Evolutionary conservation across 768 basidiomycete genomes (phyloP), one percentile per base, ranked within the genome.

Genomic region (Hericium alpestre): DNA sequence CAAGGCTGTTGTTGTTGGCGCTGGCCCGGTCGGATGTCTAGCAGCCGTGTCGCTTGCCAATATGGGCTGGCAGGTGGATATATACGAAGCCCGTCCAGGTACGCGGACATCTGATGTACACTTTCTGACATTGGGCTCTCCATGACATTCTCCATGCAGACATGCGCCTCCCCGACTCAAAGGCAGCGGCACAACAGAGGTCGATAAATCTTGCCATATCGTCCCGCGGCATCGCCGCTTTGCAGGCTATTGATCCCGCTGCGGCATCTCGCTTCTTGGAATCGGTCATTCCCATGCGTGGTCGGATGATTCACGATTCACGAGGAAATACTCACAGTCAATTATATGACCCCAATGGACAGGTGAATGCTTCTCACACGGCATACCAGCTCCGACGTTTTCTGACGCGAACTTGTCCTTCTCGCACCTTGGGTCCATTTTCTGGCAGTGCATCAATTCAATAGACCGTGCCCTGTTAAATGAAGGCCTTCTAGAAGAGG

Each of bases 181-280:
- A 80, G 69, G 76, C 77, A 48, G 76, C 73, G 55, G 72, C 79
- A 27, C 81, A 83, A 65, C 87, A 90, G 67, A 82, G 95, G 57
- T 96, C 93, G 56, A 96, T 98, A 72, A 98, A 98, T 73, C 77
- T 98, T 55, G 94, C 93, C 25, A 91, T 98, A 58, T 97, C 94
- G 18, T 84, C 92, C 57, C 84, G 95, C 47, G 95, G 94, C 61
- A 86, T 98, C 56, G 83, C 86, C 65, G 95, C 94, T 47, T 75
- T 98, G 49, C 78, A 85, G 64, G 82, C 84, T 55, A 80, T 99
- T 61, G 88, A 94, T 72, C 75, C 82, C 43, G 78, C 74, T 39
- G 73, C 82, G 61, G 82, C 87, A 23, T 76, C 81, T 55, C 76
- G 83, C 59, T 87, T 94, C 66, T 70, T 95, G 64, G 73, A 83